These are phyloP conservation scores for Silene latifolia DNA, from an alignment of 148 eudicot genomes.

Conservation along the genomic window DNA sequence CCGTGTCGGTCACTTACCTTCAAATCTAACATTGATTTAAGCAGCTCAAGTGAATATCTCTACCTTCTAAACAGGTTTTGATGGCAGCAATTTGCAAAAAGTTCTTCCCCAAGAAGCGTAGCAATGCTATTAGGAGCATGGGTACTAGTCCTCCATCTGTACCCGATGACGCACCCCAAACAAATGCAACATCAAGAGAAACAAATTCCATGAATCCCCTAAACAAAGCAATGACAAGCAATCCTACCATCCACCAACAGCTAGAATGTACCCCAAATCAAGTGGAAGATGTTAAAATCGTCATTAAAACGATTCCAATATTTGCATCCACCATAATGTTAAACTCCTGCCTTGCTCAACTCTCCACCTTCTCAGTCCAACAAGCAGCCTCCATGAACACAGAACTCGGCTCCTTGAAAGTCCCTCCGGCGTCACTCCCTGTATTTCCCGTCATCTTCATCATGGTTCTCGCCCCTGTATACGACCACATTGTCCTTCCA, in stretches of 20 bases:
- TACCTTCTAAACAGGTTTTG: conserved; percentile 49
- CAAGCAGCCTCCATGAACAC: conserved; percentile 95
- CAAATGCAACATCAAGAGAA: conserved; percentile 10
- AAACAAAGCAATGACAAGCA: conserved; percentile 37
- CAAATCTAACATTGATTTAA: not conserved
- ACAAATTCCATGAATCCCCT: conserved; percentile 35
- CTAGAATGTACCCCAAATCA: conserved; percentile 48
- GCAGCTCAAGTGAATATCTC: not conserved
- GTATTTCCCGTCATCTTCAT: conserved; percentile 76
- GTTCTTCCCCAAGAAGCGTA: conserved; percentile 30
- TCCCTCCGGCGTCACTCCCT: conserved; percentile 92
- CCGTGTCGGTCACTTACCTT: not conserved
- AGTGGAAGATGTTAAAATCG: conserved; percentile 67
- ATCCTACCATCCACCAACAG: conserved; percentile 27
- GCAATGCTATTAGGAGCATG: conserved; percentile 32
- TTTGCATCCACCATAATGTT: conserved; percentile 80
- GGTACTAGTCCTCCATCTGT: conserved; percentile 27
- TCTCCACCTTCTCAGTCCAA: conserved; percentile 89
- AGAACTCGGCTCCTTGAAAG: conserved; percentile 46
- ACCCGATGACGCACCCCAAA: not conserved
- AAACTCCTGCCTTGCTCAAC: conserved; percentile 91
- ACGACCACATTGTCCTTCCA: conserved; percentile 60
- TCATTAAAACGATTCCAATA: conserved; percentile 56
- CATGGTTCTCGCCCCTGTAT: conserved; percentile 69
- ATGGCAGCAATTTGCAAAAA: conserved; percentile 47